Conservation (phyloP, 805 yeast genomes). For the Pichia pseudocactophila region DNA sequence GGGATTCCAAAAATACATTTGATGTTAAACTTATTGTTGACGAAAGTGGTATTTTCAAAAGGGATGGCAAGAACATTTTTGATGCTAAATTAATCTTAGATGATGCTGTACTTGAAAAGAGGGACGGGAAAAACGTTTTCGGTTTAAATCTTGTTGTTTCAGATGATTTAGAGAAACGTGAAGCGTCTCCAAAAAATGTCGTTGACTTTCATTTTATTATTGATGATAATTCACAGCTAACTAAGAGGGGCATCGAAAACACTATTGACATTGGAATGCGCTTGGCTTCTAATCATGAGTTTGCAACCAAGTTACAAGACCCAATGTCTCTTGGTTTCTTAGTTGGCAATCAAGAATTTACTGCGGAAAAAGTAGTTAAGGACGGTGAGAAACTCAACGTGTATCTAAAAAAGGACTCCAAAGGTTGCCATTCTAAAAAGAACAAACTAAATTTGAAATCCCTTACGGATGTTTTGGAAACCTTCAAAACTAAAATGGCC, state of each 20-base stretch:
- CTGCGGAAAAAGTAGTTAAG: neutral
- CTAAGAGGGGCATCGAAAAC: conserved; percentile 9
- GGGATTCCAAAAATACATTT: conserved; percentile 12
- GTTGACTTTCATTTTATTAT: conserved; percentile 11
- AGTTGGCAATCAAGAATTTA: conserved; percentile 5
- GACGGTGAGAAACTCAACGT: neutral
- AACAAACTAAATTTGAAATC: conserved; percentile 2
- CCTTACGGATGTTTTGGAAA: conserved; percentile 2
- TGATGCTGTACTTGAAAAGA: conserved; percentile 12
- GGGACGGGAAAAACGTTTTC: conserved; percentile 18
- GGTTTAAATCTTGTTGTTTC: conserved; percentile 12
- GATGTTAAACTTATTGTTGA: conserved; percentile 10
- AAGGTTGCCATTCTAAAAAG: conserved; percentile 5
- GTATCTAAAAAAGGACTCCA: conserved; percentile 1
- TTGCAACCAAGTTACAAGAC: neutral
- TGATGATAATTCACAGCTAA: conserved; percentile 4
- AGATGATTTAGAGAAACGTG: conserved; percentile 13
- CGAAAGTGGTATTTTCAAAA: conserved; percentile 12
- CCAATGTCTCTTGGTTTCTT: conserved; percentile 5
- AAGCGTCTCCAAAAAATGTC: conserved; percentile 11
- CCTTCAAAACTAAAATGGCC: conserved; percentile 5
- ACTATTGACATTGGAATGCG: neutral
- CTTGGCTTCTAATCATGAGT: neutral
- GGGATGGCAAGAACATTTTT: conserved; percentile 12
- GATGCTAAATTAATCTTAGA: conserved; percentile 12